Base-by-base conservation (phyloP, 2,329 filamentous ascomycete species). In the Diaporthe sp. region DNA sequence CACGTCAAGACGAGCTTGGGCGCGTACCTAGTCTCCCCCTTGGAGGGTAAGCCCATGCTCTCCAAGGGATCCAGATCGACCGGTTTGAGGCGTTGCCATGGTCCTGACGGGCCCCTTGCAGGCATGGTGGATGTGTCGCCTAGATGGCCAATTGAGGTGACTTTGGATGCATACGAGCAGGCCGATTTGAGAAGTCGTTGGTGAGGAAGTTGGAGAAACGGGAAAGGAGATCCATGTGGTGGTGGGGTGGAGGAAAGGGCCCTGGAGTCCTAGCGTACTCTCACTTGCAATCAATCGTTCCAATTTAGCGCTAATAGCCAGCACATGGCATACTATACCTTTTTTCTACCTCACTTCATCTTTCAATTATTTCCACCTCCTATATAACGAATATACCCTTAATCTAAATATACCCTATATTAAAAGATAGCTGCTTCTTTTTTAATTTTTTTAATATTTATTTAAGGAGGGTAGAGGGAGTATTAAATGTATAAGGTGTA, bases 21-120 rank as follows among this genome's bases (percentile, higher is more conserved):
- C 44, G 8, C 81, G 53, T 87, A 96, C 95, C 94, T 93, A 65
- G 89, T 94, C 83, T 98, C 96, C 71, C 96, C 96, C 82, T 98
- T 98, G 2, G 95, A 98, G 6, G 95, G 95, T 78, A 98, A 89
- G 2, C 96, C 96, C 79, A 97, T 94, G 76, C 88, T 90, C 79
- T 97, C 94, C 39, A 98, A 87, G 19, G 94, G 91, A 83, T 98
- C 95, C 74, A 92, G 86, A 59, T 93, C 91, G 76, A 93, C 89
- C 17, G 94, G 93, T 83, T 94, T 95, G 78, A 97, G 86, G 77
- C 94, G 89, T 76, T 90, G 91, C 92, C 93, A 94, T 78, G 90
- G 88, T 69, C 89, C 88, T 65, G 91, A 90, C 53, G 84, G 81
- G 76, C 86, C 84, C 78, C 82, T 76, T 34, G 71, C 57, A 57